Conservation (phyloP, 176 grass and related monocot species). For the bread wheat (Triticum aestivum) region IWGSC_CS_RefSeq_v2.1 NC_057813.1:250773073-250773572, state of each 20-base stretch:
- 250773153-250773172: conserved; percentile 31
- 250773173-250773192: not conserved
- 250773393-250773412: conserved; percentile 65
- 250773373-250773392: conserved; percentile 75
- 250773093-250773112: conserved; percentile 81
- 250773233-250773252: conserved; percentile 60
- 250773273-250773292: conserved; percentile 64
- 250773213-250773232: not conserved
- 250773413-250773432: conserved; percentile 90
- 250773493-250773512: not conserved
- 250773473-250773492: conserved; percentile 99
- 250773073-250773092: conserved; percentile 65
- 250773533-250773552: not conserved
- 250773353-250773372: conserved; percentile 58
- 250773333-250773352: conserved; percentile 73
- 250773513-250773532: not conserved
- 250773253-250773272: conserved; percentile 56
- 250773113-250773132: conserved; percentile 91
- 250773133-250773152: conserved; percentile 96
- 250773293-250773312: conserved; percentile 25
- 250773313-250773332: conserved; percentile 66
- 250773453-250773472: conserved; percentile 87
- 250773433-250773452: conserved; percentile 89
- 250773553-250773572: not conserved
- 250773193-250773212: not conserved